Percentiles rank a stretch among this genome's conserved stretches.
Evolutionary conservation across 1,284 basidiomycete species (phyloP).

Genomic region (Cerrena zonata): DNA sequence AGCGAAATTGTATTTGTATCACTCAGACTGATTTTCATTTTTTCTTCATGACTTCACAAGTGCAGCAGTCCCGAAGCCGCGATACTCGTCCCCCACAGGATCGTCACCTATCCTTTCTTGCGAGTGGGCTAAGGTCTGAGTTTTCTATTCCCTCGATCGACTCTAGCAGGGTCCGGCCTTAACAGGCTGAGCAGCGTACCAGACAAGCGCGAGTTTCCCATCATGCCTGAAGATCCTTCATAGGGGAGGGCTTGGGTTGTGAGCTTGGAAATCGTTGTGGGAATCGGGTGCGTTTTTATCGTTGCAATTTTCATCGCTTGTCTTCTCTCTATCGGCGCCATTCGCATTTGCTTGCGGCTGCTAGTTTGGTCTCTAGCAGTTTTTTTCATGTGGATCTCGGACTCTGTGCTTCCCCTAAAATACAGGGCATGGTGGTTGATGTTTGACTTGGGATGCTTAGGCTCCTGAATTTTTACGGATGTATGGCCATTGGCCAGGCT

Average conservation of each 20-base stretch:
- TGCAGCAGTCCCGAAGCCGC: conserved; percentile 21
- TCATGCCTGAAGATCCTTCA: conserved; percentile 12
- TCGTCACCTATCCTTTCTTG: conserved; percentile 11
- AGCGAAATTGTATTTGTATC: too few species aligned
- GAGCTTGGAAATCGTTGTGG: conserved; percentile 2
- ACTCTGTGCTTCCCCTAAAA: not conserved
- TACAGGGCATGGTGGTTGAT: not conserved
- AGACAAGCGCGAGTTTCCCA: conserved; percentile 13
- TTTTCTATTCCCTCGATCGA: conserved; percentile 18
- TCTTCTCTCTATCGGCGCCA: conserved; percentile 2
- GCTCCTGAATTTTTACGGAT: too few species aligned
- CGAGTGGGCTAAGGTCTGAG: conserved; percentile 31
- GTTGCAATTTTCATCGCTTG: not conserved
- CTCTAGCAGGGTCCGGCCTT: conserved; percentile 19
- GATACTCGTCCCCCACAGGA: conserved; percentile 24
- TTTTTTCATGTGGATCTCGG: not conserved
- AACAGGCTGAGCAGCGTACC: conserved; percentile 19
- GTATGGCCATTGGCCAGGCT: not conserved
- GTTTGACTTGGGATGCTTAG: not conserved
- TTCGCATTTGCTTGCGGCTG: not conserved
- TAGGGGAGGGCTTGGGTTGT: not conserved
- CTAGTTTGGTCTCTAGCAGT: not conserved
- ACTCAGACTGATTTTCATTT: too few species aligned
- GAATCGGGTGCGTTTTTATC: conserved; percentile 1
- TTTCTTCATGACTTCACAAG: not conserved